Evolutionary conservation across 768 basidiomycete species (phyloP).

Genomic region (Amanita subjunquillea): DNA sequence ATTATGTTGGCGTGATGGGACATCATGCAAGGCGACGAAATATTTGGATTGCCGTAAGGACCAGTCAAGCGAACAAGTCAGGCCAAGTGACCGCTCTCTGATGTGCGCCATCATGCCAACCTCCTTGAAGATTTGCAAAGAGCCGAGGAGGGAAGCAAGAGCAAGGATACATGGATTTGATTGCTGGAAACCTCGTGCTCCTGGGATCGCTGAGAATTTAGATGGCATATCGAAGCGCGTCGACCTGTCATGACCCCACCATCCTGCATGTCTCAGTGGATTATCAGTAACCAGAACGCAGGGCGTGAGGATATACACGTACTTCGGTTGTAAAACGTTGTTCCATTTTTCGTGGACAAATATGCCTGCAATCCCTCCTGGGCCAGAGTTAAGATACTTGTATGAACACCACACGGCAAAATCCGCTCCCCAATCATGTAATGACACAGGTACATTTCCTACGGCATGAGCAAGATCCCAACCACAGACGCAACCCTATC

Average conservation of each 20-base stretch:
- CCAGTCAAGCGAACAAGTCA: slow-evolving; percentile 66
- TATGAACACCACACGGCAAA: slow-evolving; percentile 99
- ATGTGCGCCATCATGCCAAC: slow-evolving; percentile 67
- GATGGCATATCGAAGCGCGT: slow-evolving; percentile 91
- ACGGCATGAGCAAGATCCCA: slow-evolving; percentile 96
- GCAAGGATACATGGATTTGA: slow-evolving; percentile 87
- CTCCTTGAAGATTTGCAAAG: slow-evolving; percentile 69
- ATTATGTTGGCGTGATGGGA: slow-evolving; percentile 14
- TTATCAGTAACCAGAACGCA: slow-evolving; percentile 6
- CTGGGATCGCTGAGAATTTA: slow-evolving; percentile 71
- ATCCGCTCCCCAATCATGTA: slow-evolving; percentile 93
- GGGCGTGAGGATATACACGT: slow-evolving; percentile 16
- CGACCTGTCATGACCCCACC: slow-evolving; percentile 91
- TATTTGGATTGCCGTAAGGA: slow-evolving; percentile 52
- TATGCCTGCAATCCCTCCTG: slow-evolving; percentile 93
- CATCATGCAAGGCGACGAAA: slow-evolving; percentile 40
- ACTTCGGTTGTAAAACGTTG: slow-evolving; percentile 52
- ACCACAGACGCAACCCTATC: slow-evolving; percentile 84
- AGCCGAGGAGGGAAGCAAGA: slow-evolving; percentile 72
- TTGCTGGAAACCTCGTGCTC: slow-evolving; percentile 93
- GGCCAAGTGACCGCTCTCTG: slow-evolving; percentile 53
- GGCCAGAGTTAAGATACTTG: slow-evolving; percentile 95
- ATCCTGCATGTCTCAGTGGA: slow-evolving; percentile 69
- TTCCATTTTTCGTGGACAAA: slow-evolving; percentile 85
- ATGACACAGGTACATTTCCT: slow-evolving; percentile 81